Base-by-base conservation (phyloP, 371 early-diverging fungal species). In the Mortierella sp. region DNA sequence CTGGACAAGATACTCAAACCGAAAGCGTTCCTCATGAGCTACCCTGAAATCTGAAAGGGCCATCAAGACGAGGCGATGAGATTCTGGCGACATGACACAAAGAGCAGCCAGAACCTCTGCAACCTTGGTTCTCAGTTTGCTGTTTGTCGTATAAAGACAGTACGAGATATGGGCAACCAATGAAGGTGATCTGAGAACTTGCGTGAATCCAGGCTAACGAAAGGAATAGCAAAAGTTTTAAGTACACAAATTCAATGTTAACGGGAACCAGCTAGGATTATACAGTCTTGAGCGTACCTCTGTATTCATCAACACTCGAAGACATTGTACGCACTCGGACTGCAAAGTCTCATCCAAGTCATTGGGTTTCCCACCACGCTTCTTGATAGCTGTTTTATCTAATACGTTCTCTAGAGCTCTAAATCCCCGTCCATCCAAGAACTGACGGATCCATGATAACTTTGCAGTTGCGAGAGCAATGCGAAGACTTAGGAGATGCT, bases 261-360 rank as follows among this genome's bases (percentile, higher is more conserved):
- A 45, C 1, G 45, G 45, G 18, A 16, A 45, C 5, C 18, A 0
- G 45, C 45, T 45, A 45, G 18, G 12, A 45, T 45, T 18, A 45
- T 45, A 11, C 5, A 45, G 12, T 43, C 26, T 11, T 60, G 22
- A 0, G 28, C 63, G 75, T 86, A 91, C 91, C 72, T 90, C 87
- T 11, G 91, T 90, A 62, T 88, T 90, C 58, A 90, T 58, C 22
- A 92, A 63, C 0, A 85, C 89, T 20, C 86, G 80, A 22, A 92
- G 77, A 75, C 92, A 92, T 24, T 89, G 87, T 3, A 91, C 84
- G 62, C 89, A 90, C 75, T 92, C 91, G 26, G 88, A 83, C 49
- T 89, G 86, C 18, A 86, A 67, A 35, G 83, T 75, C 43, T 86
- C 83, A 40, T 88, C 87, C 30, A 85, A 68, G 45, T 88, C 88